A percentile compares a stretch with the other conserved stretches of the same genome.
phyloP scores from a whole-genome alignment of 2,329 filamentous ascomycete genomes.

The Ophiocordyceps robertsii region DNA sequence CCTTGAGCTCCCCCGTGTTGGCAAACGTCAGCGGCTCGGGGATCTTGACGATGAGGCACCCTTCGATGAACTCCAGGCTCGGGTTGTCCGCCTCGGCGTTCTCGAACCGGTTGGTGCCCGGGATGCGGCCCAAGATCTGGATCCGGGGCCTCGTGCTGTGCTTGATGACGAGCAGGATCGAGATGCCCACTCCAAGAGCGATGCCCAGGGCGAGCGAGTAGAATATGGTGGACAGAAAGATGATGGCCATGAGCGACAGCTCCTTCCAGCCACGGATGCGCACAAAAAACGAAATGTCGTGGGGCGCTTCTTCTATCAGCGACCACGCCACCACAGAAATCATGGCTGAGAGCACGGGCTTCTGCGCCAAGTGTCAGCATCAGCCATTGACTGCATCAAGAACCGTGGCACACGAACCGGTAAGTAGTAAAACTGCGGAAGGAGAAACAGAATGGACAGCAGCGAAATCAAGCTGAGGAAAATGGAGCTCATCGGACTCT shows the following conservation, averaged over 20 bases:
- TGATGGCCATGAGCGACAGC: slow-evolving; percentile 73
- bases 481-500: slow-evolving; percentile 86
- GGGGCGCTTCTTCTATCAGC: slow-evolving; percentile 86
- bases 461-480: slow-evolving; percentile 74
- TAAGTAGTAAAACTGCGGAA: slow-evolving; percentile 89
- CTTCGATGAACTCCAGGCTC: slow-evolving; percentile 75
- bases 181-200: slow-evolving; percentile 83
- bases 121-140: slow-evolving; percentile 84
- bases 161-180: slow-evolving; percentile 75
- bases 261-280: slow-evolving; percentile 78
- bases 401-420: slow-evolving; percentile 48
- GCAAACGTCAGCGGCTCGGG: slow-evolving; percentile 93
- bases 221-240: slow-evolving; percentile 85
- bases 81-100: slow-evolving; percentile 67
- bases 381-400: not conserved
- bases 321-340: slow-evolving; percentile 93
- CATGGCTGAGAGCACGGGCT: slow-evolving; percentile 86
- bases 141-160: slow-evolving; percentile 89
- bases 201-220: slow-evolving; percentile 92
- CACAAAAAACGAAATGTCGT: slow-evolving; percentile 83
- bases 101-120: slow-evolving; percentile 70
- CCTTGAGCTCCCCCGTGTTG: slow-evolving; percentile 87
- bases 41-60: slow-evolving; percentile 92
- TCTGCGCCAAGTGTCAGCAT: slow-evolving; percentile 32
- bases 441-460: slow-evolving; percentile 63